A percentile compares a stretch with the other conserved stretches of the same genome.
phyloP scores from a whole-genome alignment of 805 yeast genomes.

The Lipomyces sp. region DNA sequence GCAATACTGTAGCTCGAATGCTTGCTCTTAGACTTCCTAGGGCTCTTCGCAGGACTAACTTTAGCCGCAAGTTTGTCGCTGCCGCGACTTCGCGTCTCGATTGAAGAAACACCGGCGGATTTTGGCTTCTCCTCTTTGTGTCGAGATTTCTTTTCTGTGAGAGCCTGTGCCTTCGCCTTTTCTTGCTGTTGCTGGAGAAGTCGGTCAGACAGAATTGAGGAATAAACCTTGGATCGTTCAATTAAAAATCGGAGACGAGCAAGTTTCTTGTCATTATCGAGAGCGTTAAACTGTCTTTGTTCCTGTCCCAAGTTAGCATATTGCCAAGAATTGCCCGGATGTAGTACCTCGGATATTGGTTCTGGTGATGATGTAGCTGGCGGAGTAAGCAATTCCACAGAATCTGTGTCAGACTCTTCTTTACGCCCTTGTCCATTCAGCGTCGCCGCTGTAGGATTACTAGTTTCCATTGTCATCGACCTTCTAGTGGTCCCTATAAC shows the following conservation, averaged over 20 bases:
- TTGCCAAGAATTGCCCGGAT: neutral
- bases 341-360: conserved; percentile 21
- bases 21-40: neutral
- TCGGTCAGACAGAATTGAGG: conserved; percentile 83
- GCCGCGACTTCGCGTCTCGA: neutral
- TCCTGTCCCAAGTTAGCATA: conserved; percentile 19
- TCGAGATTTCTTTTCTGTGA: conserved; percentile 9
- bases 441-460: neutral
- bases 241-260: conserved; percentile 73
- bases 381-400: conserved; percentile 19
- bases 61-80: neutral
- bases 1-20: conserved; percentile 17
- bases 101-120: neutral
- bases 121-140: neutral
- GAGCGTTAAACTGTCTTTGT: conserved; percentile 45
- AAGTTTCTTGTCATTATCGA: conserved; percentile 62
- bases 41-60: neutral
- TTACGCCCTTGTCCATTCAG: neutral
- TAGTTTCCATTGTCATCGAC: neutral
- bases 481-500: neutral
- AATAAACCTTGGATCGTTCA: conserved; percentile 85
- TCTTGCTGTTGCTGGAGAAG: conserved; percentile 45
- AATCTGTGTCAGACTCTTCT: neutral
- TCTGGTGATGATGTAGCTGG: conserved; percentile 34
- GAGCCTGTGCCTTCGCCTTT: conserved; percentile 23